Base-by-base conservation (phyloP, 2,329 filamentous ascomycete species). In the Fusarium palustre region DNA sequence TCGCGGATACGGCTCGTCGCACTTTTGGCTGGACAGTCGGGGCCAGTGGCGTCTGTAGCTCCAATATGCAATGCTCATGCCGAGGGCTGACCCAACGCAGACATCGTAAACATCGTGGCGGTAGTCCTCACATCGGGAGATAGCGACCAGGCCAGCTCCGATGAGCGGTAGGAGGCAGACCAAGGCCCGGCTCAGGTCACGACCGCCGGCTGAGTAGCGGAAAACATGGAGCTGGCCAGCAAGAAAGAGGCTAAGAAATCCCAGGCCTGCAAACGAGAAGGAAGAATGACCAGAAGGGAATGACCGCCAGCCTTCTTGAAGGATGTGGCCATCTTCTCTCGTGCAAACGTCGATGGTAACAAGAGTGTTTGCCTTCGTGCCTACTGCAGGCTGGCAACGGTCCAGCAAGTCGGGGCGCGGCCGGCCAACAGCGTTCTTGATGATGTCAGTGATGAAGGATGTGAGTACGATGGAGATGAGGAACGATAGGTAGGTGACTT, bases 371-470 rank as follows among this genome's bases (percentile, higher is more conserved):
- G 76, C 76, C 41, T 84, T 81, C 4, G 87, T 87, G 34, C 79
- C 82, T 0, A 76, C 33, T 1, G 74, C 81, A 1, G 96, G 94
- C 69, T 92, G 90, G 81, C 96, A 99, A 38, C 96, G 90, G n/a
- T 91, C 89, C 28, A 89, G 76, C 6, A 89, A 77, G 69, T 89
- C 87, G 0, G 87, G 87, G 8, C 87, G 81, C 18, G 94, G 93
- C 13, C 93, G 83, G 11, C 93, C 93, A 28, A 95, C 92, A 12
- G 91, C 87, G 76, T 97, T 97, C 81, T 99, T 99, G 76, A 98
- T 86, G 30, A 95, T 82, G 77, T 98, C 94, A 45, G 96, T 98
- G 43, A 98, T 83, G 78, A 97, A 91, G 8, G 89, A 87, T 1
- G 93, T 91, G 50, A 97, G 85, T 71, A 93, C 84, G 28, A 98